Evolutionary conservation across 805 yeast genomes (phyloP).

Genomic region (Pichia rugopelliculosa): DNA sequence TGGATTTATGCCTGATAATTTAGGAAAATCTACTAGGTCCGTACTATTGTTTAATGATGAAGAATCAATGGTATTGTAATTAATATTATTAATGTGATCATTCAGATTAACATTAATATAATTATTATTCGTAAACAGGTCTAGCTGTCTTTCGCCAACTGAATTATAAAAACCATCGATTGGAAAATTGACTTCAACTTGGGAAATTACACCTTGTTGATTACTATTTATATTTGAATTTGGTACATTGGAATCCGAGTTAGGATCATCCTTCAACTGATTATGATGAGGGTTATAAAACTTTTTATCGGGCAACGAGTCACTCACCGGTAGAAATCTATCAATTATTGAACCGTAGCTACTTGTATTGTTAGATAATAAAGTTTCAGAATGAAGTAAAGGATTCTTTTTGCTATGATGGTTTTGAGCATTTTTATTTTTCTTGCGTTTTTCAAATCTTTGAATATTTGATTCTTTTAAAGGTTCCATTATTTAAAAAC

Average conservation of each 20-base stretch:
- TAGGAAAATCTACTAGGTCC: neutral
- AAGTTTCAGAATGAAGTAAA: neutral
- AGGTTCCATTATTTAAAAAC: neutral
- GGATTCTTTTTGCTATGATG: neutral
- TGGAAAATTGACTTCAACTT: neutral
- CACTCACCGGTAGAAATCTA: constrained; percentile 3
- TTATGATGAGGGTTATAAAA: neutral
- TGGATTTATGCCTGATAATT: neutral
- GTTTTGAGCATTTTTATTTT: neutral
- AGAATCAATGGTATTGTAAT: neutral
- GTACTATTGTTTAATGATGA: neutral
- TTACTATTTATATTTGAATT: neutral
- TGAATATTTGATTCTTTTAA: neutral
- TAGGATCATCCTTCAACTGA: neutral
- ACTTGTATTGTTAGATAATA: constrained; percentile 3
- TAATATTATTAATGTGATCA: neutral
- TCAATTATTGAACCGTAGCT: constrained; percentile 5
- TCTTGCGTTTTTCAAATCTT: neutral
- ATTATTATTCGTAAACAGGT: neutral
- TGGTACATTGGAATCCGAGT: neutral
- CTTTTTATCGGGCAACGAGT: neutral
- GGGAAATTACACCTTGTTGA: neutral
- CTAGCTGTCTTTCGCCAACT: neutral
- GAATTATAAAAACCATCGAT: neutral
- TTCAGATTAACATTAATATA: neutral